Percentiles rank a stretch among this genome's conserved stretches.
Evolutionary conservation across 2,329 filamentous ascomycete genomes (phyloP).

Genomic region (Phialophora tarda): DNA sequence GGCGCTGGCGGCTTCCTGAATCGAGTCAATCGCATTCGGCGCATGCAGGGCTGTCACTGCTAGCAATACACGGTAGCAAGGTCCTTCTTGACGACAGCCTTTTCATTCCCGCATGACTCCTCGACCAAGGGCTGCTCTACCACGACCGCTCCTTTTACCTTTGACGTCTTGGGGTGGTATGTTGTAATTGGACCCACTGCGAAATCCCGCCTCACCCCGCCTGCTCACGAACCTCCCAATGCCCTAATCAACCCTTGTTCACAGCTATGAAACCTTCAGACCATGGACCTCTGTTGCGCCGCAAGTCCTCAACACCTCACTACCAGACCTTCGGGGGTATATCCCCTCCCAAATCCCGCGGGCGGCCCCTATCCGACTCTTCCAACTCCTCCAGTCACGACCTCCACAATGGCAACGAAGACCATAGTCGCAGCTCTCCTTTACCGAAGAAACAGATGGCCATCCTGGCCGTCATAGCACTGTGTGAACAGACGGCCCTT

Average conservation of each 20-base stretch:
- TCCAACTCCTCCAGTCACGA: slow-evolving; percentile 48
- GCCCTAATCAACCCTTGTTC: slow-evolving; percentile 15
- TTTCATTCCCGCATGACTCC: neutral
- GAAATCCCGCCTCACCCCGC: slow-evolving; percentile 3
- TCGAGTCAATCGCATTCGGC: neutral
- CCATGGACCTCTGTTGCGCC: slow-evolving; percentile 45
- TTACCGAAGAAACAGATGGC: slow-evolving; percentile 82
- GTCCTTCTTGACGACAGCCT: neutral
- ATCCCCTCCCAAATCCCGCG: slow-evolving; percentile 52
- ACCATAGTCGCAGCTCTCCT: slow-evolving; percentile 60
- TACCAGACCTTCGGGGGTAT: slow-evolving; percentile 57
- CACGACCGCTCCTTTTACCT: neutral
- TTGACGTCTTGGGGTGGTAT: neutral
- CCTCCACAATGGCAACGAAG: slow-evolving; percentile 42
- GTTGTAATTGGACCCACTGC: neutral
- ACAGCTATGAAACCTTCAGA: slow-evolving; percentile 39
- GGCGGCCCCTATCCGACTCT: slow-evolving; percentile 51
- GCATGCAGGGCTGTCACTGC: neutral
- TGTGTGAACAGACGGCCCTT: slow-evolving; percentile 93
- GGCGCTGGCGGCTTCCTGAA: neutral
- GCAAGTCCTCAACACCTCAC: slow-evolving; percentile 52
- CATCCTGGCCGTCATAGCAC: slow-evolving; percentile 82
- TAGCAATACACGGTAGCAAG: neutral
- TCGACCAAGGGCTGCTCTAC: neutral
- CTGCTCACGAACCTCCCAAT: slow-evolving; percentile 2